Evolutionary conservation across 139 green algal genomes (phyloP), one percentile per base, ranked within the genome.

Genomic region (Diplosphaera chodatii): DNA sequence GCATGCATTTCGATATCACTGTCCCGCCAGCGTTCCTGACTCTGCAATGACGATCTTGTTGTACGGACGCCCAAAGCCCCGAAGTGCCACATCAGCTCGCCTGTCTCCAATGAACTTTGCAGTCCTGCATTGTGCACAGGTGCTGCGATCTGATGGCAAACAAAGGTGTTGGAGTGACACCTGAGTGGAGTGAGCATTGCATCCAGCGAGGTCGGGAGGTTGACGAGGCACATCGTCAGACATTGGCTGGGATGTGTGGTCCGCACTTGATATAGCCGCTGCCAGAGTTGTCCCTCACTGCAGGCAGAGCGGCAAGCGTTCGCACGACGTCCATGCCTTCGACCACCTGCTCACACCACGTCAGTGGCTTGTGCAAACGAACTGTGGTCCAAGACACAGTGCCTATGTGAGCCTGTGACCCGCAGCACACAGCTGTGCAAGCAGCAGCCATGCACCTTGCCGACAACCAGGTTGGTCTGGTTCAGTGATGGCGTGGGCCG

Each of bases 391-490:
- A 10, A 48, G 10, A 48, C 6, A 48, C 37, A 20, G 37, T 20
- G 6, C 37, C 37, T 20, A 6, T 48, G 6, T 48, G 8, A 48
- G 37, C 37, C 6, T 6, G 8, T 48, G 48, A 59, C 22, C 48
- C 3, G 25, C 48, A n/a, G 48, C 48, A 59, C 16, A 59, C 48
- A 25, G 18, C 48, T n/a, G 8, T 48, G 6, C 6, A 48, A 48
- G 8, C 6, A 20, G 37, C 37, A 48, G 37, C 37, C 37, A 25
- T 18, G 22, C 16, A 25, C 48, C 48, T 59, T 59, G 0, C 85
- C 85, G 30, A 90, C 74, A 8, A 87, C 76, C 41, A 90, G 66
- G 64, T 89, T 83, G 10, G 79, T 88, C 27, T 66, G 59, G 64
- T 90, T 81, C 68, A 90, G 75, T 25, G 80, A 55, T 0, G 77